Conservation (phyloP, 2,329 filamentous ascomycete species). For the Aotearoamyces nothofagi region DNA sequence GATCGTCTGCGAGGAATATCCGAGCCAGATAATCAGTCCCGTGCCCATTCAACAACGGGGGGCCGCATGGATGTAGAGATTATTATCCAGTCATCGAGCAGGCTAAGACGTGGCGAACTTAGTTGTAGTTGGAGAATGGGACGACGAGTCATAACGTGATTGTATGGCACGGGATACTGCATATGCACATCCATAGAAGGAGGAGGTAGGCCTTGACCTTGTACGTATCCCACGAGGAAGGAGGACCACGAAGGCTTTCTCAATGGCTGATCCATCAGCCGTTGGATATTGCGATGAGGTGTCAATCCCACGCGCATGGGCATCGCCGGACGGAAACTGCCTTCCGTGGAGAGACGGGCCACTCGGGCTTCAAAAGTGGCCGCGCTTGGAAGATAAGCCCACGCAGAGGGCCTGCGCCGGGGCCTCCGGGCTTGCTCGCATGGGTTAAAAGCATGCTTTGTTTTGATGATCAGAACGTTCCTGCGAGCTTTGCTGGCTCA, state of each 20-base stretch:
- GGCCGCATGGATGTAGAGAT: constrained; percentile 7
- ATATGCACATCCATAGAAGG: constrained; percentile 1
- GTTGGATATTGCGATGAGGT: neutral
- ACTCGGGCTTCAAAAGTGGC: neutral
- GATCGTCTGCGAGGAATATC: neutral
- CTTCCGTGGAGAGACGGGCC: neutral
- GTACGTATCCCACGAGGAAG: neutral
- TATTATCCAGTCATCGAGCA: constrained; percentile 9
- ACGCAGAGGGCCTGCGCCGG: neutral
- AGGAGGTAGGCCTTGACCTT: neutral
- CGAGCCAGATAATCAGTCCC: constrained; percentile 6
- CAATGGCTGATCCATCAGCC: neutral
- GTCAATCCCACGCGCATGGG: neutral
- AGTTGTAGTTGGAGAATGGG: constrained; percentile 10
- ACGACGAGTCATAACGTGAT: constrained; percentile 17
- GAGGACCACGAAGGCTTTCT: neutral
- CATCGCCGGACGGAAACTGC: neutral
- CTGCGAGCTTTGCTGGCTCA: neutral
- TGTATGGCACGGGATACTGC: constrained; percentile 3
- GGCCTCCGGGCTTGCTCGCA: neutral
- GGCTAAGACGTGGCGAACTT: constrained; percentile 6
- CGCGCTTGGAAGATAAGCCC: neutral
- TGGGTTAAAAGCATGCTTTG: neutral
- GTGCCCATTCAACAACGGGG: constrained; percentile 8
- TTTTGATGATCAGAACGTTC: neutral